Base-by-base conservation (phyloP, 2,329 filamentous ascomycete genomes). In the Gyromitra esculenta region DNA sequence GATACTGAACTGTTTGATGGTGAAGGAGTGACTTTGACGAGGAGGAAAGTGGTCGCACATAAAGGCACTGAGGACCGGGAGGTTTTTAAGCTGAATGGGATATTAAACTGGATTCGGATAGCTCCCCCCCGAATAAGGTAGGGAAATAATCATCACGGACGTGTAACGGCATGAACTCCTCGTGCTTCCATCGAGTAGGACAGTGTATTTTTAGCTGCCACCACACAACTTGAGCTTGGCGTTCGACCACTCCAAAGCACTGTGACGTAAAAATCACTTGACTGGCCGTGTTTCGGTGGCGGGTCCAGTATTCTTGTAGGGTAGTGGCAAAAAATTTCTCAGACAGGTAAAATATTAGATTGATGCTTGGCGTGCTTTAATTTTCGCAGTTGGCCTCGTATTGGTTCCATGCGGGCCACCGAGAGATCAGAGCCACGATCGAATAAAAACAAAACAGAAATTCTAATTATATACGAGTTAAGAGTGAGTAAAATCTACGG, bases 1-100 rank as follows among this genome's bases (percentile, higher is more conserved):
- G 25, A n/a, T 37, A 45, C 5, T 64, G 13, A 8, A 8, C 52
- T 71, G 9, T 41, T 70, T 35, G 35, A 45, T 69, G 39, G 39
- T 64, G 50, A 59, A 50, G 8, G 50, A 43, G 56, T 48, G 18
- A 1, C 25, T 41, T 18, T 52, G 39, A 3, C 18, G 25, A 8
- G 43, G 57, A 57, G 59, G 41, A 25, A 6, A 43, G 31, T 15
- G 35, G n/a, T 45, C 50, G 5, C 54, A 65, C 70, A 70, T 75
- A 71, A 68, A 74, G 25, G n/a, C 56, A 13, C 37, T n/a, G 9
- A 56, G 4, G 35, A 1, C 31, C 25, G 5, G 6, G 18, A 6
- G 52, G 13, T 60, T 21, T 9, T 60, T 48, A 2, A 11, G 37
- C 41, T 39, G 13, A 15, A 50, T n/a, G 2, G 35, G 15, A 13